Evolutionary conservation across 2,329 filamentous ascomycete genomes (phyloP), one percentile per base, ranked within the genome.

Genomic region (Beauveria sp.): DNA sequence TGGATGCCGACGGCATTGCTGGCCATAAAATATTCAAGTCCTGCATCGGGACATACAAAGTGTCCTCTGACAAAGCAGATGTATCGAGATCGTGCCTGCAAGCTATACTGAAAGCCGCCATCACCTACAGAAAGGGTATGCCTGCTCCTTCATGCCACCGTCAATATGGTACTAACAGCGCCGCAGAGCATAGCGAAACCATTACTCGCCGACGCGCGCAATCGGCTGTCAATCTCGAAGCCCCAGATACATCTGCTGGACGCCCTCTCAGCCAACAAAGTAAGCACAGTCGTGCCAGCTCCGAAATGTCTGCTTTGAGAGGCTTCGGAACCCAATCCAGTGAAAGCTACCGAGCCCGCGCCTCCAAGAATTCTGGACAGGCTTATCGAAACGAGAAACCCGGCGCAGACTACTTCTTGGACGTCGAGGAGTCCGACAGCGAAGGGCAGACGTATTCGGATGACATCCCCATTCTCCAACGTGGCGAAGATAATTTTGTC

Each of bases 61-160:
- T 89, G 31, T 91, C 91, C 6, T 78, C 83, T 49, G 84, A 85
- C 62, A 84, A 83, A 40, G 84, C 89, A 5, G 88, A 92, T 68
- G 88, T 84, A 65, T 87, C 90, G 67, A 87, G 88, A 70, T 83
- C 85, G 68, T 93, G 90, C 71, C 81, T 98, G 49, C 88, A 88
- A 55, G 82, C 87, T 26, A 88, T 96, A 66, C 76, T 96, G 62
- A 83, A 86, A 69, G 85, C 86, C 43, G 85, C 93, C 43, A 83
- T 95, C 66, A 76, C 83, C 54, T 81, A 81, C 68, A 83, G 84
- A 74, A 82, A 83, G 79, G 88, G 91, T 93, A 76, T 18, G n/a
- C 18, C 38, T 31, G 24, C 40, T 20, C 24, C 18, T 42, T 43
- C 12, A 6, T 38, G 56, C 18, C 24, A 10, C 20, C 5, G 14